These are phyloP conservation scores for Fusarium haematococcum DNA, from an alignment of 2,329 filamentous ascomycete genomes.

Conservation along the genomic window DNA sequence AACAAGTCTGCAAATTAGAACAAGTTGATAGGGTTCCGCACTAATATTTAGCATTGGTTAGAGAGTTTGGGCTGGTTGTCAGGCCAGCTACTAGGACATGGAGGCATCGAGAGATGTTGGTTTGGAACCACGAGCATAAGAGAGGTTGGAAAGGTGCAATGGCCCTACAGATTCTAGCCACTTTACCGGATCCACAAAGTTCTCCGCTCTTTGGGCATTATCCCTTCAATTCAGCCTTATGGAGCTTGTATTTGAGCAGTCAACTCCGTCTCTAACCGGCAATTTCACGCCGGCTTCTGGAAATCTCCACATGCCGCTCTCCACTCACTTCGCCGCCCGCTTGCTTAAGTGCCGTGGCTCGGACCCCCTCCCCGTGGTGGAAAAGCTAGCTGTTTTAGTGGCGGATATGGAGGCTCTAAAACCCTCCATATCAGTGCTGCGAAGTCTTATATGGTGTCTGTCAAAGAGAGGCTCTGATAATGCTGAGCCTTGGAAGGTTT, in stretches of 20 bases:
- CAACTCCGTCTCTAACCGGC: neutral
- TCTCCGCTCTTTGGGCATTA: neutral
- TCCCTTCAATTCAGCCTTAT: neutral
- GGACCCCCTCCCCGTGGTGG: neutral
- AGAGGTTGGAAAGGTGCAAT: neutral
- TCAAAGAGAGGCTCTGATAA: neutral
- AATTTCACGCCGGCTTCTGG: neutral
- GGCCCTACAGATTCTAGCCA: neutral
- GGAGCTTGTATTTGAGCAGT: neutral
- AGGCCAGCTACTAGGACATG: neutral
- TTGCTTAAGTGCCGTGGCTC: neutral
- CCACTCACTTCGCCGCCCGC: neutral
- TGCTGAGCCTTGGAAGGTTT: neutral
- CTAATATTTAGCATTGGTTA: no score
- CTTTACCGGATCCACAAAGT: neutral
- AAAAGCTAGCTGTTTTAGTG: neutral
- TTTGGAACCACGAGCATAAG: neutral
- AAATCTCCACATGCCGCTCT: neutral
- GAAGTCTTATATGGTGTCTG: neutral
- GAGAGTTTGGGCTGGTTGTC: no score
- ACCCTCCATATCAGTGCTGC: neutral
- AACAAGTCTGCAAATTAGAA: no score
- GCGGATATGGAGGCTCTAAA: neutral
- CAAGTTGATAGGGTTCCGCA: no score
- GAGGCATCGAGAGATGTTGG: neutral